Percentiles rank a stretch among this genome's conserved stretches.
phyloP scores from a whole-genome alignment of 1,284 basidiomycete species.

The Laetiporus sulphureus region DNA sequence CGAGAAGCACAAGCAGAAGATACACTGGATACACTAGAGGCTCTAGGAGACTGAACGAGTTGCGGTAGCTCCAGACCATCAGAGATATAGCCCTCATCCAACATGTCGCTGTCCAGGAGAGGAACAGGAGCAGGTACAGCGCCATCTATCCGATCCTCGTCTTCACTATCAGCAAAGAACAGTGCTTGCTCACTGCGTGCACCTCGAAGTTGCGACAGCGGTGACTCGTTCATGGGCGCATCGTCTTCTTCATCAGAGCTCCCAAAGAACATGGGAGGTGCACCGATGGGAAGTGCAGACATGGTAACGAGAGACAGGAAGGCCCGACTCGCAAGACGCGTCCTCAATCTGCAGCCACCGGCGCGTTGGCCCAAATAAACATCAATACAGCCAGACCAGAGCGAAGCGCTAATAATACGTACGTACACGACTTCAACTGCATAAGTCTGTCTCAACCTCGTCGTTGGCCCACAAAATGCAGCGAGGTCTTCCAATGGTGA shows the following conservation, averaged over 20 bases:
- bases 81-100: too few species aligned
- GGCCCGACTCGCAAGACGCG: conserved; percentile 6
- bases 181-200: conserved; percentile 21
- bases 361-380: conserved; percentile 18
- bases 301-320: conserved; percentile 5
- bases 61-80: conserved; percentile 24
- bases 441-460: too few species aligned
- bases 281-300: not conserved
- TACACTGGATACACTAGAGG: conserved; percentile 35
- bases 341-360: conserved; percentile 18
- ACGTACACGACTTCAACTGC: conserved; percentile 1
- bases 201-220: not conserved
- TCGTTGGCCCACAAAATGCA: conserved; percentile 73
- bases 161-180: conserved; percentile 56
- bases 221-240: too few species aligned
- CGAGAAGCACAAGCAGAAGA: conserved; percentile 24
- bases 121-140: too few species aligned
- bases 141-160: conserved; percentile 43
- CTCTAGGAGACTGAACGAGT: conserved; percentile 22
- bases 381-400: conserved; percentile 8
- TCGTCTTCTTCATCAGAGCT: conserved; percentile 29
- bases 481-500: conserved; percentile 65
- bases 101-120: too few species aligned
- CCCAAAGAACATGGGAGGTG: conserved; percentile 29
- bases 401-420: not conserved